Evolutionary conservation across 345 rosid genomes (phyloP).

Genomic region (Bruguiera parviflora): DNA sequence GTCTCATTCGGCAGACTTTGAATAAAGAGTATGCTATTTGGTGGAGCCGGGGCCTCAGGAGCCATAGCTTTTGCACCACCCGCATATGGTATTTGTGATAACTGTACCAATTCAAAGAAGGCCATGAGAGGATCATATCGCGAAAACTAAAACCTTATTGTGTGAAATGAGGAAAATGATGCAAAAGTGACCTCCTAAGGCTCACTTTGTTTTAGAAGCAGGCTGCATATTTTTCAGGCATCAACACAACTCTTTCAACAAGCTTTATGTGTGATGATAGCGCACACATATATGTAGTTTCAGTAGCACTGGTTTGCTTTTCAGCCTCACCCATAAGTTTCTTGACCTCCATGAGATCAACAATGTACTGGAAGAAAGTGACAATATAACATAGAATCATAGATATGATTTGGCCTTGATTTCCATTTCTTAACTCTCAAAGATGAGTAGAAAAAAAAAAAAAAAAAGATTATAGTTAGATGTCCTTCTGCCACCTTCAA

Average conservation of each 20-base stretch:
- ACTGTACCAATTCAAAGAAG: constrained; percentile 40
- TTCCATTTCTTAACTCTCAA: no score
- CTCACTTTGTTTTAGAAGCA: neutral
- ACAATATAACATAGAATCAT: no score
- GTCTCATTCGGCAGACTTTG: constrained; percentile 90
- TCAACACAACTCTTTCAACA: neutral
- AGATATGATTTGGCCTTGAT: no score
- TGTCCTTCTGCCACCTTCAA: no score
- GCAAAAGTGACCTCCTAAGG: neutral
- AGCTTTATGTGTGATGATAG: neutral
- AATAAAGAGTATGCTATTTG: constrained; percentile 84
- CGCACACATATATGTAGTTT: neutral
- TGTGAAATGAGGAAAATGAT: neutral
- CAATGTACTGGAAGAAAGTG: neutral
- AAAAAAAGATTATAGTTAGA: no score
- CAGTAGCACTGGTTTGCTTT: neutral
- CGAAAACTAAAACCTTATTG: neutral
- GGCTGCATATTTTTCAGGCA: neutral
- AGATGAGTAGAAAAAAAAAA: no score
- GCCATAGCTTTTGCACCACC: constrained; percentile 56
- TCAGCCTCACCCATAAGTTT: neutral
- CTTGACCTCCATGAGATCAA: neutral
- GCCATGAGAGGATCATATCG: neutral
- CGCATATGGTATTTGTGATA: constrained; percentile 79
- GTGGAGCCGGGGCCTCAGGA: constrained; percentile 92